phyloP scores from a whole-genome alignment of 2,329 filamentous ascomycete species.

The Aureobasidium sp. region DNA sequence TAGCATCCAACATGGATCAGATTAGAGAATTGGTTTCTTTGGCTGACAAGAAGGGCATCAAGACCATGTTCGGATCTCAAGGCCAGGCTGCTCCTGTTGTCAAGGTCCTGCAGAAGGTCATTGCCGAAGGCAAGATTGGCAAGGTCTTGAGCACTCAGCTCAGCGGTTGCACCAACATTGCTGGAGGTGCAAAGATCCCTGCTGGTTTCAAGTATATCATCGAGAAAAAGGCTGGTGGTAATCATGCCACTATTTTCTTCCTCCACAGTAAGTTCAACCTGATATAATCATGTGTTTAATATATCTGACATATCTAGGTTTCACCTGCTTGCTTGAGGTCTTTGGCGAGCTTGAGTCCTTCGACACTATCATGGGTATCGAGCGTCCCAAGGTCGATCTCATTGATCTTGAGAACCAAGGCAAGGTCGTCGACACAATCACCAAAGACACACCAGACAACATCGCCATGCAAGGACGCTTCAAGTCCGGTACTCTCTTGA shows the following conservation, averaged over 20 bases:
- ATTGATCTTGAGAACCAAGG: slow-evolving; percentile 13
- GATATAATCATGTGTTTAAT: not conserved
- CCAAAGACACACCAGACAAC: slow-evolving; percentile 36
- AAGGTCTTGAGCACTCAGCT: slow-evolving; percentile 32
- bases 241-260: slow-evolving; percentile 32
- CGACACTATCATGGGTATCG: slow-evolving; percentile 37
- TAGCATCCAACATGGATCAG: slow-evolving; percentile 34
- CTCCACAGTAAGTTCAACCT: slow-evolving; percentile 1
- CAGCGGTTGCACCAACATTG: slow-evolving; percentile 21
- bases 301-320: not conserved
- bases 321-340: slow-evolving; percentile 4
- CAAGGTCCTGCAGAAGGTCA: slow-evolving; percentile 34
- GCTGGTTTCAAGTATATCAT: slow-evolving; percentile 28
- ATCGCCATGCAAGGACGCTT: slow-evolving; percentile 35
- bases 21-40: slow-evolving; percentile 36
- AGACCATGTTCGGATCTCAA: slow-evolving; percentile 43
- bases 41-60: slow-evolving; percentile 33
- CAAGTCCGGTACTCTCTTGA: slow-evolving; percentile 34
- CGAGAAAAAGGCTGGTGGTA: slow-evolving; percentile 38
- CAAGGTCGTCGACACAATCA: slow-evolving; percentile 9
- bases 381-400: slow-evolving; percentile 36
- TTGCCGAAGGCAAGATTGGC: slow-evolving; percentile 38
- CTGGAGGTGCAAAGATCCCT: not conserved
- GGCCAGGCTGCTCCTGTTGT: slow-evolving; percentile 34
- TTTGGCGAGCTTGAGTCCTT: slow-evolving; percentile 26